Conservation (phyloP, 768 basidiomycete species). For the Lactifluus volemus region DNA sequence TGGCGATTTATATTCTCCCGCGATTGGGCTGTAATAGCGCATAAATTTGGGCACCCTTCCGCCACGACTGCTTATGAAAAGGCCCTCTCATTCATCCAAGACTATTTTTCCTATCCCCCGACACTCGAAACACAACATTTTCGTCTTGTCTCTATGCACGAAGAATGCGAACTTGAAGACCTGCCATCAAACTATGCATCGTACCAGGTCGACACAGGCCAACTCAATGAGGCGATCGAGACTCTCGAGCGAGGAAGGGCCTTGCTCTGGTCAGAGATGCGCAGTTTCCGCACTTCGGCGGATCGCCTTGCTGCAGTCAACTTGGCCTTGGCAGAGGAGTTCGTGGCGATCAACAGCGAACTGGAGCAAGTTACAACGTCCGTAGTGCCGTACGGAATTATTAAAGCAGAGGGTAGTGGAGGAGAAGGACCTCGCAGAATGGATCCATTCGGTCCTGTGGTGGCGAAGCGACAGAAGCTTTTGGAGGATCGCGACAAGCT, state of each 20-base stretch:
- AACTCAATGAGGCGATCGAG: not conserved
- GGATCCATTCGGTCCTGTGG: not conserved
- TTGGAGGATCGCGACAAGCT: not conserved
- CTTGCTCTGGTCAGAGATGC: not conserved
- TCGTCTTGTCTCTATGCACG: not conserved
- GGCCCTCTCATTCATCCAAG: not conserved
- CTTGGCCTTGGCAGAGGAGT: not conserved
- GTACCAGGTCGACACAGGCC: not conserved
- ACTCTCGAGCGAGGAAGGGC: constrained; percentile 1
- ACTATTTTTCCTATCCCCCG: not conserved
- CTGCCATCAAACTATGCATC: not conserved
- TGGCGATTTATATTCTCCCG: not conserved
- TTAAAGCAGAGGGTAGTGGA: not conserved
- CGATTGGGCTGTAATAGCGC: not conserved
- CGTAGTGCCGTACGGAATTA: not conserved
- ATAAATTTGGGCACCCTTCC: not conserved
- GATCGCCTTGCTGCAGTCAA: not conserved
- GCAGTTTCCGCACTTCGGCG: not conserved
- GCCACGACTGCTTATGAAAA: not conserved
- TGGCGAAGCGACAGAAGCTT: not conserved
- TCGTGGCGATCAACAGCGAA: not conserved
- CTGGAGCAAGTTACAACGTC: not conserved
- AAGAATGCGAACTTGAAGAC: not conserved
- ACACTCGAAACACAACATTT: constrained; percentile 3
- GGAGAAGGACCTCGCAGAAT: not conserved